Conservation (phyloP, 2,329 filamentous ascomycete genomes). For the Lizonia empirigonia region DNA sequence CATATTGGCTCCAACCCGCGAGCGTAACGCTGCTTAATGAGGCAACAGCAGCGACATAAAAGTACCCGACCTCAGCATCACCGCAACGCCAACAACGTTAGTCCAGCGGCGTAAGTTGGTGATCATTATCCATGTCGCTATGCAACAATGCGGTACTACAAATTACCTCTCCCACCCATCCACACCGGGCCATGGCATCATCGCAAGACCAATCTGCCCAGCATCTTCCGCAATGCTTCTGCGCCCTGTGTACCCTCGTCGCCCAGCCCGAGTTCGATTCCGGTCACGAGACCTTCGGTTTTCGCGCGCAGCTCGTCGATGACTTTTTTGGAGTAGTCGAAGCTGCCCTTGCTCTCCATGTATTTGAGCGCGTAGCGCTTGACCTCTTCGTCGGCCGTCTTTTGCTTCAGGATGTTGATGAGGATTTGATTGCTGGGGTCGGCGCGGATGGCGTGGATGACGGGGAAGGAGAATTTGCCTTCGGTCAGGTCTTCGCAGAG, state of each 20-base stretch:
- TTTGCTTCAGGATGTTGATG: slow-evolving; percentile 91
- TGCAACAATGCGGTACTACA: neutral
- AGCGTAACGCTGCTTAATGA: too few relatives aligned
- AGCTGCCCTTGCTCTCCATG: slow-evolving; percentile 89
- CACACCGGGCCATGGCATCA: slow-evolving; percentile 3
- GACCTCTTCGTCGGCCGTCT: slow-evolving; percentile 82
- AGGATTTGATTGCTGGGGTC: slow-evolving; percentile 77
- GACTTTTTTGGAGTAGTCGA: slow-evolving; percentile 77
- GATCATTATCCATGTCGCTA: slow-evolving; percentile 8
- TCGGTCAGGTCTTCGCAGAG: slow-evolving; percentile 95
- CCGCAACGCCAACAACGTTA: neutral
- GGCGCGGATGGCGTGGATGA: slow-evolving; percentile 88
- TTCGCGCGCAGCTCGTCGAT: slow-evolving; percentile 53
- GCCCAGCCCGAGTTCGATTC: slow-evolving; percentile 47
- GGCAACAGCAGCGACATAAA: too few relatives aligned
- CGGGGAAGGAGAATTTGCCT: slow-evolving; percentile 94
- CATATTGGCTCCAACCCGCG: too few relatives aligned
- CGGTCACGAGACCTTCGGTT: slow-evolving; percentile 51
- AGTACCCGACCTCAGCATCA: too few relatives aligned
- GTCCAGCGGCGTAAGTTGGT: slow-evolving; percentile 3
- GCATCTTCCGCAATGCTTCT: slow-evolving; percentile 48
- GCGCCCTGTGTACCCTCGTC: slow-evolving; percentile 46
- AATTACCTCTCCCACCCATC: neutral
- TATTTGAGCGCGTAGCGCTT: slow-evolving; percentile 90
- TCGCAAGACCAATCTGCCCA: slow-evolving; percentile 48